Evolutionary conservation across 108 stramenopile species (phyloP), one percentile per base, ranked within the genome.

Genomic region (Nitzschia putrida): DNA sequence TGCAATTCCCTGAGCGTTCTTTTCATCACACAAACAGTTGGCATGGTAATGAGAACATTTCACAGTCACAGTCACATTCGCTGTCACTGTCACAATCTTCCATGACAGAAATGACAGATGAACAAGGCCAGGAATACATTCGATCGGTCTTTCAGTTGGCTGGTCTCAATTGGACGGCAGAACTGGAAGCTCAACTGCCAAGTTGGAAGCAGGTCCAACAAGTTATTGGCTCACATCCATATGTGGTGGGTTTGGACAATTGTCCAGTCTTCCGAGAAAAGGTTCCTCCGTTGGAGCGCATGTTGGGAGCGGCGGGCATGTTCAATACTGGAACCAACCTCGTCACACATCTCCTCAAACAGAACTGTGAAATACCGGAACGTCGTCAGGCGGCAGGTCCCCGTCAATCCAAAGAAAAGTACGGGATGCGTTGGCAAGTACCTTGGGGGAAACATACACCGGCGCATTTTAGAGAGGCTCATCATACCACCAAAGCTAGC

Each of bases 251-350:
- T 44, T 64, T 90, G 53, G 85, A 90, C 11, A 57, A 56, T 14
- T 88, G 84, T 64, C 55, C 69, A 23, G 54, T 29, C 5, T 91
- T 72, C 65, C 79, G 76, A 25, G 50, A 77, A 8, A 74, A 24
- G 7, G 76, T 87, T 11, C 80, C 82, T 23, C 75, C 80, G 2
- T 45, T 85, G 53, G 64, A 81, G 50, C 71, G 88, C 25, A 86
- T 88, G 82, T 43, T 93, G 45, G 92, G 88, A 29, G 39, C 71
- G 0, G 78, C 86, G 9, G 92, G 92, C 6, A 86, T 90, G 82
- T 93, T 93, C 72, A 87, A 86, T 56, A 87, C 51, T 4, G 92
- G 89, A 23, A 93, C 92, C 2, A 93, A 93, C 78, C 74, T 93
- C 4, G 78, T 93, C 39, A 85, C 87, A 9, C 69, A 75, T 38